Conservation (phyloP, 129 eudicot species). For the Dittrichia graveolens region DNA sequence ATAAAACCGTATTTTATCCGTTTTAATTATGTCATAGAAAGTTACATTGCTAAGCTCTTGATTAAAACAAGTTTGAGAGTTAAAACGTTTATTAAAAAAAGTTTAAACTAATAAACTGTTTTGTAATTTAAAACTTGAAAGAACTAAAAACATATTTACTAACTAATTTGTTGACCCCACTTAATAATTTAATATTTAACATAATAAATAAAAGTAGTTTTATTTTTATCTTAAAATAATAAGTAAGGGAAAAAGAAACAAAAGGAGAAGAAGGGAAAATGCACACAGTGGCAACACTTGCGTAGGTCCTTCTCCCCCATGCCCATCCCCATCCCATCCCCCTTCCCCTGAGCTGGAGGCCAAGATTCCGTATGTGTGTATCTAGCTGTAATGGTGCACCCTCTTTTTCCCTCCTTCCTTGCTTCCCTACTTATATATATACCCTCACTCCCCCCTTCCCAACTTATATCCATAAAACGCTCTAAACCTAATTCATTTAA, state of each 20-base stretch:
- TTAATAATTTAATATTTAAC: too few relatives aligned
- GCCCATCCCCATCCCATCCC: slow-evolving; percentile 22
- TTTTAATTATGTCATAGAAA: too few relatives aligned
- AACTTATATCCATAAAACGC: slow-evolving; percentile 21
- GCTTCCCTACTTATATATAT: slow-evolving; percentile 51
- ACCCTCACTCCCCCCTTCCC: slow-evolving; percentile 45
- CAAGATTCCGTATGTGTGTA: slow-evolving; percentile 69
- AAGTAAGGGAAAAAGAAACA: neutral
- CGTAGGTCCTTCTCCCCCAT: slow-evolving; percentile 20
- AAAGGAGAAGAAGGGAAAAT: neutral
- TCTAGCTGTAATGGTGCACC: slow-evolving; percentile 62
- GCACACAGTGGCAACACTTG: slow-evolving; percentile 19
- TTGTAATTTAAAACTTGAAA: too few relatives aligned
- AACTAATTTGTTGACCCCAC: too few relatives aligned
- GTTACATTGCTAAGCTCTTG: too few relatives aligned
- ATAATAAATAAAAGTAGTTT: too few relatives aligned
- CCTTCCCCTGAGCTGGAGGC: slow-evolving; percentile 63
- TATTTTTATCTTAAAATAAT: neutral
- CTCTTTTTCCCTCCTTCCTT: slow-evolving; percentile 2
- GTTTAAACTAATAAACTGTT: too few relatives aligned
- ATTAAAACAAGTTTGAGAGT: too few relatives aligned
- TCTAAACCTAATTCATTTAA: neutral
- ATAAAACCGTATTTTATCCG: too few relatives aligned
- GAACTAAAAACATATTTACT: too few relatives aligned
- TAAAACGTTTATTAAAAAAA: too few relatives aligned